Conservation (phyloP, 257 asterid species). For the Knoxia roxburghii region DNA sequence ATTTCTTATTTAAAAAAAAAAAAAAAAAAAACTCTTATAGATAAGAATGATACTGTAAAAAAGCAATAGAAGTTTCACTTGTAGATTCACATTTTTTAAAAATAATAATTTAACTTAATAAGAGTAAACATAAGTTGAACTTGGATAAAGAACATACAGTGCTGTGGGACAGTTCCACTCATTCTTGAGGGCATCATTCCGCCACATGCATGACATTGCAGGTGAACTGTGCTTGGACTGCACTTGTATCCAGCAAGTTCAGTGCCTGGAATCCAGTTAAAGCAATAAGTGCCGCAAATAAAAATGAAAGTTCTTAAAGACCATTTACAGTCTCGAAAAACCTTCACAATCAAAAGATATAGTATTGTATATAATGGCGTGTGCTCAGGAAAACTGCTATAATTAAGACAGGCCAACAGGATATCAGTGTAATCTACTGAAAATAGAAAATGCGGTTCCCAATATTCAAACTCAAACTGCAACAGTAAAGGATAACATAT, state of each 20-base stretch:
- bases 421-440: background rate
- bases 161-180: slow-evolving; percentile 55
- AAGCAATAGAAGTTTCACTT: background rate
- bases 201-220: slow-evolving; percentile 85
- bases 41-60: background rate
- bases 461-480: slow-evolving; percentile 1
- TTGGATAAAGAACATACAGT: slow-evolving; percentile 45
- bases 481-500: background rate
- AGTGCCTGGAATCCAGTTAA: slow-evolving; percentile 38
- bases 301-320: slow-evolving; percentile 7
- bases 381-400: background rate
- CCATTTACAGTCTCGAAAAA: background rate
- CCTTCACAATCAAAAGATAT: background rate
- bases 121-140: slow-evolving; percentile 15
- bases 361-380: background rate
- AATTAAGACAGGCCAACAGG: background rate
- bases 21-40: background rate
- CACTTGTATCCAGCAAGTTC: slow-evolving; percentile 70
- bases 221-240: slow-evolving; percentile 70
- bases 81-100: background rate
- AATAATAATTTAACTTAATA: no score
- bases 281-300: slow-evolving; percentile 11
- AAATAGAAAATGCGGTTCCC: background rate
- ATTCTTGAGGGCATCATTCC: slow-evolving; percentile 94
- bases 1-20: no score